Evolutionary conservation across 345 rosid species (phyloP).

Genomic region (Salix purpurea): DNA sequence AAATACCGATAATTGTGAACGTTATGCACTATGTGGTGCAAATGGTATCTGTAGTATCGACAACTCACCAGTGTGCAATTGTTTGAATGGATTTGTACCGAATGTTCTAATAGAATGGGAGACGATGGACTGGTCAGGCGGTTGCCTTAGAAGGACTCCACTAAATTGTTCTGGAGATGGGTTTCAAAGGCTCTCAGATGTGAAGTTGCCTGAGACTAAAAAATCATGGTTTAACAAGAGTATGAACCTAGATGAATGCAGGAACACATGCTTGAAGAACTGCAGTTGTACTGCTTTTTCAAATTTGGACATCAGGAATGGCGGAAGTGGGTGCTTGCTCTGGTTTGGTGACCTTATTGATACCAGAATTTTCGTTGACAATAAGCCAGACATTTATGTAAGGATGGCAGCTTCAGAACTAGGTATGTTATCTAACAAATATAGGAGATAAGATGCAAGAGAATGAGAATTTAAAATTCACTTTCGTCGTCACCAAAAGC

Average conservation of each 20-base stretch:
- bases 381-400: neutral
- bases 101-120: neutral
- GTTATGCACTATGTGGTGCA: neutral
- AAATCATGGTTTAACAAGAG: constrained; percentile 3
- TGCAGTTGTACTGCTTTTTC: too few relatives aligned
- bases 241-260: neutral
- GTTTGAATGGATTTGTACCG: constrained; percentile 5
- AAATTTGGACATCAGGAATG: too few relatives aligned
- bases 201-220: constrained; percentile 8
- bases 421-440: too few relatives aligned
- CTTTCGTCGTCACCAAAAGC: too few relatives aligned
- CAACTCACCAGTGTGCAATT: neutral
- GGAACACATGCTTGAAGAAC: too few relatives aligned
- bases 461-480: too few relatives aligned
- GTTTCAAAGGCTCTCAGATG: constrained; percentile 8
- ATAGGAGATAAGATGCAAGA: too few relatives aligned
- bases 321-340: too few relatives aligned
- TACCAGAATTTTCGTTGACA: too few relatives aligned
- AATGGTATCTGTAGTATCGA: neutral
- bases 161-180: constrained; percentile 1
- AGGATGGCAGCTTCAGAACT: neutral
- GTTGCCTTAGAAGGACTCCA: neutral
- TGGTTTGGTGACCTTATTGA: too few relatives aligned
- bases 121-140: neutral
- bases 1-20: neutral